Percentiles rank a stretch among this genome's conserved stretches.
phyloP scores from a whole-genome alignment of 2,329 filamentous ascomycete species.

The Apiospora pterosperma region DNA sequence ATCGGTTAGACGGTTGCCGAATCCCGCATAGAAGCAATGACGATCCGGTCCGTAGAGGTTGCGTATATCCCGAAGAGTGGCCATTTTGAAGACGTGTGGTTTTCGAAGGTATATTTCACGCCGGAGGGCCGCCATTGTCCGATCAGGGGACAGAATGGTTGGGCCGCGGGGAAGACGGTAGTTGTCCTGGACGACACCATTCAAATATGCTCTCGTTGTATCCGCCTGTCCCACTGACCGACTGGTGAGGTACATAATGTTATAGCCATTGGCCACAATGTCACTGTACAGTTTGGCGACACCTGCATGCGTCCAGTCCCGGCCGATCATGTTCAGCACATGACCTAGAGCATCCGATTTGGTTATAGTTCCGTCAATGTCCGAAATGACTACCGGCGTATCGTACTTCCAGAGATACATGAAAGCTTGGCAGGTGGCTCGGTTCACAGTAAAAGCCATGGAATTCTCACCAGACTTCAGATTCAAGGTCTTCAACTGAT shows the following conservation, averaged over 20 bases:
- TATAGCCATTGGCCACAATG: constrained; percentile 93
- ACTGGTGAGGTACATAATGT: constrained; percentile 96
- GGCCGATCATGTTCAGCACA: constrained; percentile 91
- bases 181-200: constrained; percentile 83
- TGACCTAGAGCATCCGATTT: constrained; percentile 95
- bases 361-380: constrained; percentile 98
- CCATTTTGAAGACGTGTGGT: constrained; percentile 99
- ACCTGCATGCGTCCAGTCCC: constrained; percentile 96
- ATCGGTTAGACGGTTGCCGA: constrained; percentile 94
- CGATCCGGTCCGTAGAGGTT: constrained; percentile 74
- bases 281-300: constrained; percentile 97
- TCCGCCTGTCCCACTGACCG: constrained; percentile 92
- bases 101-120: constrained; percentile 94
- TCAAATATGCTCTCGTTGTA: constrained; percentile 82
- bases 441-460: constrained; percentile 95
- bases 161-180: constrained; percentile 85
- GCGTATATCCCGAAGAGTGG: constrained; percentile 90
- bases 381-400: constrained; percentile 92
- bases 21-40: constrained; percentile 93
- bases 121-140: constrained; percentile 88
- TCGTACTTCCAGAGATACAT: constrained; percentile 95
- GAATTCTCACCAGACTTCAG: constrained; percentile 83
- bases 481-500: constrained; percentile 83
- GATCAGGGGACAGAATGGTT: constrained; percentile 90
- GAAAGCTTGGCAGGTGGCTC: constrained; percentile 83